phyloP scores from a whole-genome alignment of 495 filamentous ascomycete genomes.

The Neurospora sp. region DNA sequence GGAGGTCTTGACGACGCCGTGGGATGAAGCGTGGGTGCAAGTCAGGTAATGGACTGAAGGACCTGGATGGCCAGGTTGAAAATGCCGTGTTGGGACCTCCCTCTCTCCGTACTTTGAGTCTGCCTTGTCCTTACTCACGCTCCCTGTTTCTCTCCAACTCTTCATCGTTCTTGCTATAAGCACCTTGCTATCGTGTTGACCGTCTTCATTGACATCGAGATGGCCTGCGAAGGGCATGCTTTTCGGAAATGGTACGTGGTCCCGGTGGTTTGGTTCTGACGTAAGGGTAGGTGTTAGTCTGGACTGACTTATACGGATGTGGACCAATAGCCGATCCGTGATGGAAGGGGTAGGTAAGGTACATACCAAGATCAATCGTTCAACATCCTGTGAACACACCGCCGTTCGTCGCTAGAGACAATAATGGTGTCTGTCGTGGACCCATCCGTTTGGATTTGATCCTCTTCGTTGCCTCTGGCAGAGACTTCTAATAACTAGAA shows the following conservation, averaged over 20 bases:
- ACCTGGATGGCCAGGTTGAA: not conserved
- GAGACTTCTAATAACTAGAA: not conserved
- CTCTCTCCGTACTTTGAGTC: not conserved
- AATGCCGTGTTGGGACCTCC: not conserved
- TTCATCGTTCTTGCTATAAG: not conserved
- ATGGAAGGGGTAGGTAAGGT: not conserved
- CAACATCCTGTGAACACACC: not conserved
- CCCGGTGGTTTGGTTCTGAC: not conserved
- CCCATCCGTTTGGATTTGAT: not conserved
- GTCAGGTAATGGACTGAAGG: not conserved
- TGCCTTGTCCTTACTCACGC: not conserved
- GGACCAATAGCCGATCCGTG: not conserved
- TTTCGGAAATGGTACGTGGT: not conserved
- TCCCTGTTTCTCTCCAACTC: not conserved
- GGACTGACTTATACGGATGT: not conserved
- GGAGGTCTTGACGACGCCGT: not conserved
- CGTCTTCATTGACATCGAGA: not conserved
- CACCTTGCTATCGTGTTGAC: not conserved
- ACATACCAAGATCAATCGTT: not conserved
- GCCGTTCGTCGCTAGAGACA: not conserved
- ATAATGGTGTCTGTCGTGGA: not conserved
- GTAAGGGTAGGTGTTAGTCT: not conserved
- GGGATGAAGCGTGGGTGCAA: not conserved
- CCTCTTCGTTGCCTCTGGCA: not conserved
- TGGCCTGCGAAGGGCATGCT: not conserved